Evolutionary conservation across 768 basidiomycete species (phyloP).

Genomic region (Termitomyces sp.): DNA sequence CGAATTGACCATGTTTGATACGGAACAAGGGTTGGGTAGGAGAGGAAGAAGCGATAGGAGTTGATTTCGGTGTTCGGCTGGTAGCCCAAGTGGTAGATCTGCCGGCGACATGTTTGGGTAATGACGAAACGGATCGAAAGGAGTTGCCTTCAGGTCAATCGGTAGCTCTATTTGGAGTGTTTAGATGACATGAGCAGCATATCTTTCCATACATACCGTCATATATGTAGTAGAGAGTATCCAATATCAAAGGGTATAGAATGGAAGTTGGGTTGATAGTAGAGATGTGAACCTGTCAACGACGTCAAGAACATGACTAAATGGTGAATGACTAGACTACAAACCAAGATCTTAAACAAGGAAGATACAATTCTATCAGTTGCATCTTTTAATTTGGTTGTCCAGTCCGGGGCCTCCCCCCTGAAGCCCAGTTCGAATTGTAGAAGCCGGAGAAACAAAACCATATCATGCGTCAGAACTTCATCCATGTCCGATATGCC

Average conservation of each 20-base stretch:
- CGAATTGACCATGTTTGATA: conserved; percentile 56
- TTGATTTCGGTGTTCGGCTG: conserved; percentile 54
- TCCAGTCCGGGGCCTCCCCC: conserved; percentile 58
- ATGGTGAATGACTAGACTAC: too few species aligned
- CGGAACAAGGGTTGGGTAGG: conserved; percentile 44
- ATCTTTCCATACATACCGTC: conserved; percentile 50
- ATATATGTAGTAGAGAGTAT: conserved; percentile 69
- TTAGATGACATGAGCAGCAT: neutral
- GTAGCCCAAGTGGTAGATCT: conserved; percentile 53
- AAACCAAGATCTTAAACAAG: conserved; percentile 53
- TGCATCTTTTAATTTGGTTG: conserved; percentile 41
- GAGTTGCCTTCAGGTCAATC: conserved; percentile 47
- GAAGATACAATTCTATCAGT: conserved; percentile 37
- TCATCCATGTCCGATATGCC: conserved; percentile 15
- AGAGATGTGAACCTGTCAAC: conserved; percentile 48
- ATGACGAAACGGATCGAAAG: conserved; percentile 61
- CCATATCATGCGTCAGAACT: conserved; percentile 36
- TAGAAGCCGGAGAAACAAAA: conserved; percentile 62
- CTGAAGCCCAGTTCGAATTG: conserved; percentile 74
- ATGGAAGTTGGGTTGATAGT: conserved; percentile 53
- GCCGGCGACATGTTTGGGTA: conserved; percentile 52
- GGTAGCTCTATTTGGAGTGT: conserved; percentile 50
- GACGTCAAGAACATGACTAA: conserved; percentile 3
- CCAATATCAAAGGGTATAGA: conserved; percentile 63
- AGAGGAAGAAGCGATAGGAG: conserved; percentile 57